phyloP scores from a whole-genome alignment of 345 rosid genomes.

The Kandelia obovata region DNA sequence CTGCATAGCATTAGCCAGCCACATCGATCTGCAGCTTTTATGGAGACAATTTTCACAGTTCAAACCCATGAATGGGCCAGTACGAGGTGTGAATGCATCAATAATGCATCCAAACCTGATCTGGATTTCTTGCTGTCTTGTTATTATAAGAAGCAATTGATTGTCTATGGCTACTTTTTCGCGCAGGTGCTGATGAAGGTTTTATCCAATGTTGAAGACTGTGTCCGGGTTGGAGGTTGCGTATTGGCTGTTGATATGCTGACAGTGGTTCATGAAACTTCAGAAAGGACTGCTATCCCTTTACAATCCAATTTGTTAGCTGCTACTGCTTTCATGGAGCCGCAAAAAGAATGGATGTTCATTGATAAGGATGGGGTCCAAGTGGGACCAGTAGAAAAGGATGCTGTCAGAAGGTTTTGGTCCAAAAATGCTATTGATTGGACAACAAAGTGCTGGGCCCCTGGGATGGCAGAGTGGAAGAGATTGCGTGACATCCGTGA shows the following conservation, averaged over 20 bases:
- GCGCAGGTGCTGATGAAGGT: constrained; percentile 90
- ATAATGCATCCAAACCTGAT: background rate
- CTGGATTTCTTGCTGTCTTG: background rate
- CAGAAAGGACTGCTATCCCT: constrained; percentile 96
- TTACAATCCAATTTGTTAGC: constrained; percentile 94
- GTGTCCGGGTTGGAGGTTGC: constrained; percentile 97
- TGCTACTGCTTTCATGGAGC: constrained; percentile 99
- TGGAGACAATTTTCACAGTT: no score
- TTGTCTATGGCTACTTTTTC: background rate
- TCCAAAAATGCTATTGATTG: constrained; percentile 85
- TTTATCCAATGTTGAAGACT: constrained; percentile 83
- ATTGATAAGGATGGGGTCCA: constrained; percentile 67
- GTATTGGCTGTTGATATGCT: constrained; percentile 97
- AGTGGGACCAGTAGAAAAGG: constrained; percentile 95
- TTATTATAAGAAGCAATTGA: background rate
- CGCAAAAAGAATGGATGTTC: constrained; percentile 97
- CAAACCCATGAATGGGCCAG: background rate
- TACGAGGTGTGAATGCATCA: background rate
- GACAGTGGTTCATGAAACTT: constrained; percentile 92
- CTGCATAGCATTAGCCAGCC: no score
- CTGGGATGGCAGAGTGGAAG: constrained; percentile 97
- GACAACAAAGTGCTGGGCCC: constrained; percentile 89
- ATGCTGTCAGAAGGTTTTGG: constrained; percentile 91
- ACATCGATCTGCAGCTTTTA: no score
- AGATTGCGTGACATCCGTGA: constrained; percentile 95